Evolutionary conservation across 2,329 filamentous ascomycete species (phyloP).

Genomic region (Endothia cerciana): DNA sequence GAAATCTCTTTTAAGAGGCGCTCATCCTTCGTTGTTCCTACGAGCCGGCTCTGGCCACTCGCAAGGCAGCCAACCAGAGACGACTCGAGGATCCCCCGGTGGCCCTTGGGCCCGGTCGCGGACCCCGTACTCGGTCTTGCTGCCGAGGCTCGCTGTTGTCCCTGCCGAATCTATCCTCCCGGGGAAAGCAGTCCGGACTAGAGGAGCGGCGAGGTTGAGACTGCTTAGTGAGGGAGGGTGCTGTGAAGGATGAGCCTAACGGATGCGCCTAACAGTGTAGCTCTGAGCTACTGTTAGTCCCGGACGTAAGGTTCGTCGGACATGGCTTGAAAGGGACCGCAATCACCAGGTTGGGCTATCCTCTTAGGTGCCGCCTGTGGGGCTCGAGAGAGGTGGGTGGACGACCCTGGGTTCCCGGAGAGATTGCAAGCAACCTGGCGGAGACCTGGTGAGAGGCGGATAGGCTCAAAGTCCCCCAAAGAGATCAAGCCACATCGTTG

Average conservation of each 20-base stretch:
- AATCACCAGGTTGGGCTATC: constrained; percentile 19
- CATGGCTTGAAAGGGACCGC: constrained; percentile 21
- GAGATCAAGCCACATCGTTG: constrained; percentile 9
- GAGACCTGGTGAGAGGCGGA: neutral
- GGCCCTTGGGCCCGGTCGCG: neutral
- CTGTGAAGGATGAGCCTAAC: neutral
- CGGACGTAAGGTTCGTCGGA: constrained; percentile 25
- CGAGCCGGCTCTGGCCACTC: constrained; percentile 1
- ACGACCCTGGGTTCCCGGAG: neutral
- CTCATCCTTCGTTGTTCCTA: neutral
- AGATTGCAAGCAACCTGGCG: neutral
- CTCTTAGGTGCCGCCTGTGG: constrained; percentile 20
- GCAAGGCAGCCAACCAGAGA: neutral
- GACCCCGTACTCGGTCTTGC: neutral
- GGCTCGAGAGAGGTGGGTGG: neutral
- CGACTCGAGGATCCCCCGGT: too few species aligned
- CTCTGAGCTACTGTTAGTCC: constrained; percentile 18
- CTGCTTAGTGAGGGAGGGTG: neutral
- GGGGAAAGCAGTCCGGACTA: neutral
- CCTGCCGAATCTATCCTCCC: constrained; percentile 2
- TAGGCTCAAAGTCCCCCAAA: neutral
- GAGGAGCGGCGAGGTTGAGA: neutral
- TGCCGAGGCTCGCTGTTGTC: constrained; percentile 6
- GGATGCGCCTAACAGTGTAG: neutral
- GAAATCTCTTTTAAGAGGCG: neutral